phyloP scores from a whole-genome alignment of 108 stramenopile genomes.

The Phaeodactylum tricornutum region DNA sequence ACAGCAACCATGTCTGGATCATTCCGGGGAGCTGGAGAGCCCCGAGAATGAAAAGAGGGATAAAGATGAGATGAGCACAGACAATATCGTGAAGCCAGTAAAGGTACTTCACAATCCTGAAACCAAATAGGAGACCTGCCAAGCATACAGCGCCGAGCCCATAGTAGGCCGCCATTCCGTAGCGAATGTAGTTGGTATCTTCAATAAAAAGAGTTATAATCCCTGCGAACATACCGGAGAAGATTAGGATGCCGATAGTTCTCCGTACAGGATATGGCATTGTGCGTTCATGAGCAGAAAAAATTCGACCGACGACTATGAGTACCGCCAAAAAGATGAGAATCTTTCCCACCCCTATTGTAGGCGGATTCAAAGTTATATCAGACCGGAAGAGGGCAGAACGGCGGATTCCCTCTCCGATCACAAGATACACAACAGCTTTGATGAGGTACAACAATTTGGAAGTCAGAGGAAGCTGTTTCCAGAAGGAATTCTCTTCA shows the following conservation, averaged over 20 bases:
- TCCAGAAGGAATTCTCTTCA: constrained; percentile 88
- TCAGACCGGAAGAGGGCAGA: constrained; percentile 71
- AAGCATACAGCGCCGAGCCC: constrained; percentile 64
- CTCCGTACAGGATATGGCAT: constrained; percentile 77
- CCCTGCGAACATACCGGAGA: constrained; percentile 52
- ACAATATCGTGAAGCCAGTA: constrained; percentile 91
- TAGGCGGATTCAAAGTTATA: constrained; percentile 55
- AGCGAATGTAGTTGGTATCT: constrained; percentile 80
- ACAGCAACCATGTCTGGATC: constrained; percentile 95
- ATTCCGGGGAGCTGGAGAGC: constrained; percentile 79
- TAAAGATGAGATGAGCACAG: constrained; percentile 90
- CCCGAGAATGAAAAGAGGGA: constrained; percentile 77
- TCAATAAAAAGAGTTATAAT: constrained; percentile 56
- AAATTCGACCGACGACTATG: constrained; percentile 37
- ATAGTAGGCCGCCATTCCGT: constrained; percentile 88
- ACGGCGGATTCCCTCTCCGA: constrained; percentile 80
- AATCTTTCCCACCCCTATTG: constrained; percentile 44
- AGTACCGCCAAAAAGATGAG: constrained; percentile 38
- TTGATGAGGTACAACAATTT: constrained; percentile 80
- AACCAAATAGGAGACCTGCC: constrained; percentile 71
- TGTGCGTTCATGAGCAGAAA: constrained; percentile 40
- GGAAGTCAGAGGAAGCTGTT: constrained; percentile 57
- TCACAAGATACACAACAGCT: constrained; percentile 59
- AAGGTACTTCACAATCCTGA: constrained; percentile 72
- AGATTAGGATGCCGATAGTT: constrained; percentile 69